Evolutionary conservation across 345 rosid species (phyloP).

Genomic region (Noccaea bulbosa): DNA sequence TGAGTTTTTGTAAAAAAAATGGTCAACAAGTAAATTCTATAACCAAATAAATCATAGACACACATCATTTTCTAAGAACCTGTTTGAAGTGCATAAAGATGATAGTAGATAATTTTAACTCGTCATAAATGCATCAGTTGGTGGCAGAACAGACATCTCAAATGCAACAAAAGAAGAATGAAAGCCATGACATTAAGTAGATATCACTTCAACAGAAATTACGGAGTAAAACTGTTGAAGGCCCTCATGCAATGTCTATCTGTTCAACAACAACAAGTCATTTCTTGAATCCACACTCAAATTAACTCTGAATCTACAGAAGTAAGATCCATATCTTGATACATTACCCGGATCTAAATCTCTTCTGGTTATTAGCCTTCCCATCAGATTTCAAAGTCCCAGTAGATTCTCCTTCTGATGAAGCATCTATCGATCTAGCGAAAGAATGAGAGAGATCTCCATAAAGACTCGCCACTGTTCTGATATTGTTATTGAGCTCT

Average conservation of each 20-base stretch:
- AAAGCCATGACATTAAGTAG: conserved; percentile 22
- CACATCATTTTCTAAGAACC: neutral
- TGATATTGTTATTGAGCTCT: conserved; percentile 88
- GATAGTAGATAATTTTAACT: neutral
- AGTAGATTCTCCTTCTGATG: conserved; percentile 80
- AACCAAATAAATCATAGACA: conserved; percentile 12
- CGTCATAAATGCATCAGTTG: conserved; percentile 1
- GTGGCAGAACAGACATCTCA: conserved; percentile 18
- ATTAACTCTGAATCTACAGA: conserved; percentile 46
- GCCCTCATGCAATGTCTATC: conserved; percentile 28
- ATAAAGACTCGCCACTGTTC: conserved; percentile 82
- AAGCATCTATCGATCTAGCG: conserved; percentile 63
- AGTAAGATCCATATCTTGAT: conserved; percentile 17
- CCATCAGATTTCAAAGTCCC: conserved; percentile 64
- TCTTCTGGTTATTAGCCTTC: conserved; percentile 67
- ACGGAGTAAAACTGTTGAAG: conserved; percentile 33
- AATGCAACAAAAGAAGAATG: conserved; percentile 20
- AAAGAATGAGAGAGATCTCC: conserved; percentile 80
- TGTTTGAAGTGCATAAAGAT: conserved; percentile 2
- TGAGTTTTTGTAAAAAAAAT: neutral
- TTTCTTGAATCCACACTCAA: conserved; percentile 42
- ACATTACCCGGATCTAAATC: conserved; percentile 69
- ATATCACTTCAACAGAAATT: conserved; percentile 26
- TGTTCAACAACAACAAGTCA: conserved; percentile 24
- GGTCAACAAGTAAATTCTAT: neutral